Percentiles rank a stretch among this genome's conserved stretches.
Evolutionary conservation across 2,329 filamentous ascomycete genomes (phyloP).

Genomic region (Trematosphaeria pertusa): DNA sequence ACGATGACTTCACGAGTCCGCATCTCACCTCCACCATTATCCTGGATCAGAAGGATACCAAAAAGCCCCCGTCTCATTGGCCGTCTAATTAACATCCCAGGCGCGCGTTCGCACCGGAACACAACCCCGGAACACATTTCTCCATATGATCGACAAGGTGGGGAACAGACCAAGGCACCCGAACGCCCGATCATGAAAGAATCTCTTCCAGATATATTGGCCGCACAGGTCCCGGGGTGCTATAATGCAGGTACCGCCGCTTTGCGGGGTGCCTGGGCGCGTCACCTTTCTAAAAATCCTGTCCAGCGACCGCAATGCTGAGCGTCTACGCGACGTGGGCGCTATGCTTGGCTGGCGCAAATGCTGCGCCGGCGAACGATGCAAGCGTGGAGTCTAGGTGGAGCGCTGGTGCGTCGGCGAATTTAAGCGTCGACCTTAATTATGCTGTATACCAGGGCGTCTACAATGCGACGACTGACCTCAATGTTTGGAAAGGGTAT

Average conservation of each 20-base stretch:
- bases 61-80: too few species aligned
- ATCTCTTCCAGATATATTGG: neutral
- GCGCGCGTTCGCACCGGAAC: too few species aligned
- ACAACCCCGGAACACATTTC: too few species aligned
- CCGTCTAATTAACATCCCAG: too few species aligned
- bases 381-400: neutral
- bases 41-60: too few species aligned
- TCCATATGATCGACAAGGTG: too few species aligned
- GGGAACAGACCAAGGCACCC: neutral
- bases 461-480: slow-evolving; percentile 19
- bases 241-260: neutral
- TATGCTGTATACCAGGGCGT: slow-evolving; percentile 28
- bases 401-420: neutral
- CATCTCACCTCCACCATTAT: too few species aligned
- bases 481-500: slow-evolving; percentile 37
- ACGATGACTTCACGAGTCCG: too few species aligned
- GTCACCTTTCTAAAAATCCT: neutral
- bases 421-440: slow-evolving; percentile 24
- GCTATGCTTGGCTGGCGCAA: neutral
- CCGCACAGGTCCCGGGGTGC: too few species aligned
- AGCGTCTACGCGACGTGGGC: neutral
- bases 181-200: neutral
- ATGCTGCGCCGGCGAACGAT: neutral
- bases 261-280: neutral
- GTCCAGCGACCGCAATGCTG: neutral